Conservation (phyloP, 106 monocot genomes). For the Dioscorea alata region DNA sequence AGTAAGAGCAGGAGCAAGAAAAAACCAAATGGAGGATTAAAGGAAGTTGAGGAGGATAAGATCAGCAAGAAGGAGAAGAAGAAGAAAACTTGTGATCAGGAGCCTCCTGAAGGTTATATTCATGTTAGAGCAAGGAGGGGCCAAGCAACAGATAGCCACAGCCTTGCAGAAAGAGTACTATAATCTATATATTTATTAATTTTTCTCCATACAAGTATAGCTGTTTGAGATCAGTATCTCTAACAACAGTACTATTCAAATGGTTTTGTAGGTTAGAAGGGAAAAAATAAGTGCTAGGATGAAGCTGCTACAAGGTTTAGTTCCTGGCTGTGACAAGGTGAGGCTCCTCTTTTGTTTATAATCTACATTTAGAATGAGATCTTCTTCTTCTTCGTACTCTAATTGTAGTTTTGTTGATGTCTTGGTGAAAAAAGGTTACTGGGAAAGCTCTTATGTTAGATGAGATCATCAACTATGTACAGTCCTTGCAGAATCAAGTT, state of each 20-base stretch:
- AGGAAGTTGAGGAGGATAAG: conserved; percentile 3
- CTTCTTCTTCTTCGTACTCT: not conserved
- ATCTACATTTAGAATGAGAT: not conserved
- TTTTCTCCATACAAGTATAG: not conserved
- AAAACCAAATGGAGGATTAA: conserved; percentile 7
- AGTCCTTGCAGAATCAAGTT: conserved; percentile 89
- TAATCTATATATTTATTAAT: not conserved
- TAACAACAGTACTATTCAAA: not conserved
- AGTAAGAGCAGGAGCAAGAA: conserved; percentile 1
- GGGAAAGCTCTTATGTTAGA: conserved; percentile 80
- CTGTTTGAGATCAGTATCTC: not conserved
- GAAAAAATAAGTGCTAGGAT: conserved; percentile 73
- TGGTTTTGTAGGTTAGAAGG: conserved; percentile 44
- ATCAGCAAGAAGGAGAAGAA: too few species aligned
- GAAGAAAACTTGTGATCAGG: too few species aligned
- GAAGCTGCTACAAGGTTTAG: conserved; percentile 59
- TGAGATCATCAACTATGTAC: conserved; percentile 94
- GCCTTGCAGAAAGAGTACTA: conserved; percentile 68
- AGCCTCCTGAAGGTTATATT: conserved; percentile 29
- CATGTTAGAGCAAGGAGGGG: conserved; percentile 83
- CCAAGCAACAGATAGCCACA: conserved; percentile 72
- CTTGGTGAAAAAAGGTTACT: conserved; percentile 25
- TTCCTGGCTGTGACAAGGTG: conserved; percentile 80
- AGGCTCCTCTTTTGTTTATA: not conserved
- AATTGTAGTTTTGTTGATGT: not conserved